Conservation (phyloP, 495 filamentous ascomycete genomes). For the Neurospora intermedia region DNA sequence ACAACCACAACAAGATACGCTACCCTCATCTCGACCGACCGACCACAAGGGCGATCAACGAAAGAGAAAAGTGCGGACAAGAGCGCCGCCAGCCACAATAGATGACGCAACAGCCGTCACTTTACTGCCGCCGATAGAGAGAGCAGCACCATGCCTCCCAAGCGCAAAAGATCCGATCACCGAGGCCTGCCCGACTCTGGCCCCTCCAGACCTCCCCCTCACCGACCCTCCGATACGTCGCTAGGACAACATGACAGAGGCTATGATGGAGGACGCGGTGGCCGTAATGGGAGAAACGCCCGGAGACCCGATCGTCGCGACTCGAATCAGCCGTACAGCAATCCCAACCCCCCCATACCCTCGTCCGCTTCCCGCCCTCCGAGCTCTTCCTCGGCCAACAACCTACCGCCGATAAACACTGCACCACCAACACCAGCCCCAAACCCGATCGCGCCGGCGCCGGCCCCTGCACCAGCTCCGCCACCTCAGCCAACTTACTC, state of each 20-base stretch:
- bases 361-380: constrained; percentile 31
- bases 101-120: constrained; percentile 12
- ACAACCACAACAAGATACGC: neutral
- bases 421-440: neutral
- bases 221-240: constrained; percentile 38
- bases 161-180: constrained; percentile 42
- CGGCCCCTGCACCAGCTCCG: constrained; percentile 11
- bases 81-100: constrained; percentile 8
- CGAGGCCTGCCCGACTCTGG: constrained; percentile 31
- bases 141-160: constrained; percentile 35
- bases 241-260: constrained; percentile 41
- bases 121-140: constrained; percentile 1
- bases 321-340: constrained; percentile 22
- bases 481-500: constrained; percentile 3
- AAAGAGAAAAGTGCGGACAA: neutral
- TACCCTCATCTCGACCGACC: neutral
- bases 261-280: constrained; percentile 27
- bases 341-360: constrained; percentile 18
- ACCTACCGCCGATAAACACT: constrained; percentile 9
- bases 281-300: constrained; percentile 27
- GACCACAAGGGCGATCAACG: neutral
- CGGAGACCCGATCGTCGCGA: constrained; percentile 36
- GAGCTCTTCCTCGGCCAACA: constrained; percentile 32
- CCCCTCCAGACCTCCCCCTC: constrained; percentile 37
- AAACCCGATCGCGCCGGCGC: constrained; percentile 13